phyloP scores from a whole-genome alignment of 2,329 filamentous ascomycete species.

The Metarhizium robertsii region DNA sequence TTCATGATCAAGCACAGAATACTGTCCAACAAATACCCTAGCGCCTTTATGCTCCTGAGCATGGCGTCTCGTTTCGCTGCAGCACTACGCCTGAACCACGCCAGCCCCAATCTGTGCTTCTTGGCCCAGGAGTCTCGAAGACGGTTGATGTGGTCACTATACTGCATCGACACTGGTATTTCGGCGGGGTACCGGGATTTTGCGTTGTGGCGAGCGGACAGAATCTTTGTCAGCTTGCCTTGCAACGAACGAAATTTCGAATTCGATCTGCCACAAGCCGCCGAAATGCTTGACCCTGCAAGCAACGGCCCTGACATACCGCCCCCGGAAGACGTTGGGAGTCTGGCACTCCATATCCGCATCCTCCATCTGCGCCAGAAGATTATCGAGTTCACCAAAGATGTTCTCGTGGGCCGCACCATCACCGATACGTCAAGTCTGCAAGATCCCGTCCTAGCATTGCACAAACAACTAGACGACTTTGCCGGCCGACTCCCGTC shows the following conservation, averaged over 20 bases:
- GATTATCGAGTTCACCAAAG: slow-evolving; percentile 44
- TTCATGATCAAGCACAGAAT: slow-evolving; percentile 36
- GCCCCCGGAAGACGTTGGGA: slow-evolving; percentile 42
- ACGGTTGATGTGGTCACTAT: slow-evolving; percentile 35
- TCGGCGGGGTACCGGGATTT: slow-evolving; percentile 35
- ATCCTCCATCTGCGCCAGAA: slow-evolving; percentile 45
- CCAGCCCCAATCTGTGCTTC: slow-evolving; percentile 28
- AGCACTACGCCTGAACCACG: slow-evolving; percentile 33
- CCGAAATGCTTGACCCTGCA: slow-evolving; percentile 39
- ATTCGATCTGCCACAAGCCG: slow-evolving; percentile 46
- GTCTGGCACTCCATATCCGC: slow-evolving; percentile 46
- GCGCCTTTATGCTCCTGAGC: slow-evolving; percentile 35
- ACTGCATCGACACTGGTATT: slow-evolving; percentile 32
- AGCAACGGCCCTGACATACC: slow-evolving; percentile 30
- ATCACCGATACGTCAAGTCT: slow-evolving; percentile 32
- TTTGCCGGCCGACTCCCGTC: slow-evolving; percentile 44
- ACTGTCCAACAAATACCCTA: slow-evolving; percentile 32
- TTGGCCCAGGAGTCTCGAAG: slow-evolving; percentile 33
- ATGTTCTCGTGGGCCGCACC: slow-evolving; percentile 24
- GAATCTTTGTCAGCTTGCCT: slow-evolving; percentile 31
- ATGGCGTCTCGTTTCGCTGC: slow-evolving; percentile 33
- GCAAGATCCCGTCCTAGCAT: slow-evolving; percentile 31
- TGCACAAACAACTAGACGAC: slow-evolving; percentile 40
- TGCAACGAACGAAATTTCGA: slow-evolving; percentile 40
- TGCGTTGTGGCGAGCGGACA: slow-evolving; percentile 31